Base-by-base conservation (phyloP, 2,329 filamentous ascomycete species). In the Niveomyces coronatus region DNA sequence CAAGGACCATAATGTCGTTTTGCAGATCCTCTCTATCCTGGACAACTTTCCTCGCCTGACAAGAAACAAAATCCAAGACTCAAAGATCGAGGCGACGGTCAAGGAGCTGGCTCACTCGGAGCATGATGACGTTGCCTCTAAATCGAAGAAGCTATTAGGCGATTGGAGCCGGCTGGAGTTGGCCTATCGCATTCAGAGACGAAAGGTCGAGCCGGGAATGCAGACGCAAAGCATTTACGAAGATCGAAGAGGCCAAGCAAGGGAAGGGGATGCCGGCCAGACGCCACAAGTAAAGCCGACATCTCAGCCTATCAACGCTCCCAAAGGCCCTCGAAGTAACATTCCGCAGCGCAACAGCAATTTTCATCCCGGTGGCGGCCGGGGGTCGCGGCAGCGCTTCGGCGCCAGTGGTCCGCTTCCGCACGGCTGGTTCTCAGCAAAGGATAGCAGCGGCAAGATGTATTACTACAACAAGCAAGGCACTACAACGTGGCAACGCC, bases 61-160 rank as follows among this genome's bases (percentile, higher is more conserved):
- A 15, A 81, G 86, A 43, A 98, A 98, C 68, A 98, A 98, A 62
- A 95, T 98, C 42, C 80, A 85, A 47, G 88, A 94, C 52, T 94
- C 91, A 8, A 94, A 94, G 52, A 95, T 98, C 44, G 91, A 96
- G 57, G 71, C 79, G 3, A 82, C 82, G 0, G 74, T 98, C 29
- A 68, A 85, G 51, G 71, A 72, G 4, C 64, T 96, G 36, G 73
- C 70, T 2, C 62, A 62, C 10, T 82, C 76, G 14, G 76, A 79
- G 8, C 80, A 94, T 52, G 77, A 85, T 44, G 71, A 82, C 42
- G 85, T 98, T 15, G 72, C 79, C 18, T 70, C 73, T 15, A 80
- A 81, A 51, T 78, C 89, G 5, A 72, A 71, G 39, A 70, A 74
- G 31, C 67, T 98, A 24, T 64, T 95, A 19, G 76, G 85, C 8